phyloP scores from a whole-genome alignment of 164 flowering plant species.

The Chimonanthus salicifolius region DNA sequence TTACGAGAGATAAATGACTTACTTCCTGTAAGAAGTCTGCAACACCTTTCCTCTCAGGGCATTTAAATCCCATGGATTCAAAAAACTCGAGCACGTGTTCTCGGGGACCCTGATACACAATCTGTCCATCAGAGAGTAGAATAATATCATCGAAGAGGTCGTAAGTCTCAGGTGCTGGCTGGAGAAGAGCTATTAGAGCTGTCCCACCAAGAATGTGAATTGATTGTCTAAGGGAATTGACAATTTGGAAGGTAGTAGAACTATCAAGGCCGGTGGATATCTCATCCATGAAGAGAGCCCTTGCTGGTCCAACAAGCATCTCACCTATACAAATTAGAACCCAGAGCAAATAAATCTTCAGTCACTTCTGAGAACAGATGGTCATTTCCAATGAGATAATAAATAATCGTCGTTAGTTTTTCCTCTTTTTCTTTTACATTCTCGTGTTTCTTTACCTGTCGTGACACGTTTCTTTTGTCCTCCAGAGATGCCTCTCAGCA shows the following conservation, averaged over 20 bases:
- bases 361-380: background rate
- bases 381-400: background rate
- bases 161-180: constrained; percentile 81
- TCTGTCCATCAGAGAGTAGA: constrained; percentile 20
- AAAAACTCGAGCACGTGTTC: constrained; percentile 27
- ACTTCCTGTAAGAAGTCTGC: no score
- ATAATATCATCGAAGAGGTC: constrained; percentile 81
- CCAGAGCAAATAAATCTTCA: constrained; percentile 91
- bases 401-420: background rate
- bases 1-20: no score
- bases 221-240: constrained; percentile 78
- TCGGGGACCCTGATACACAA: constrained; percentile 85
- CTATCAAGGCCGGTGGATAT: constrained; percentile 94
- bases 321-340: constrained; percentile 66
- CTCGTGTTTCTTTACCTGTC: background rate
- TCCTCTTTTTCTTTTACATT: constrained; percentile 9
- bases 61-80: no score
- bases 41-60: no score
- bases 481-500: constrained; percentile 30
- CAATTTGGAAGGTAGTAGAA: constrained; percentile 86
- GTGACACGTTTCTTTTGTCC: no score
- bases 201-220: constrained; percentile 64
- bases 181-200: constrained; percentile 64
- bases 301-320: constrained; percentile 30
- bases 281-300: constrained; percentile 21